Percentiles rank a stretch among this genome's conserved stretches.
phyloP scores from a whole-genome alignment of 768 basidiomycete species.

The Sarcodon sp. region DNA sequence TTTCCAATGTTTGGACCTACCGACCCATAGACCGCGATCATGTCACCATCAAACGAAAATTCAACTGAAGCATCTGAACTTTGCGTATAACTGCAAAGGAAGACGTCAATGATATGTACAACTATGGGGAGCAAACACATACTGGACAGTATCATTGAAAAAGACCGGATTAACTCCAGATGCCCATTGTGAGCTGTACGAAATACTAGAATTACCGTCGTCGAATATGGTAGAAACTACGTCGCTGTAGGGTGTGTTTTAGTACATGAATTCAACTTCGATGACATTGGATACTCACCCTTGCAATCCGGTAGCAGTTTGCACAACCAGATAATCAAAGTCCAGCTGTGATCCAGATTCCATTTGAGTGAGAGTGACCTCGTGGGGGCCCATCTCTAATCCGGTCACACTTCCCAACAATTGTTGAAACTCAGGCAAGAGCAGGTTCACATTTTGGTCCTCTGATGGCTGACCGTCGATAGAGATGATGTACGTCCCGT shows the following conservation, averaged over 20 bases:
- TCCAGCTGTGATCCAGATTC: slow-evolving; percentile 33
- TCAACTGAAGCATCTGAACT: slow-evolving; percentile 26
- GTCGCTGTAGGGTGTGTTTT: slow-evolving; percentile 2
- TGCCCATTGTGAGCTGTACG: slow-evolving; percentile 23
- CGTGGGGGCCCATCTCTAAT: slow-evolving; percentile 32
- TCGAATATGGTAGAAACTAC: slow-evolving; percentile 21
- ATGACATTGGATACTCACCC: slow-evolving; percentile 17
- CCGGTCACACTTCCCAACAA: slow-evolving; percentile 29
- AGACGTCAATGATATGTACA: neutral
- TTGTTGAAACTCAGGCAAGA: slow-evolving; percentile 18
- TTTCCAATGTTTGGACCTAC: slow-evolving; percentile 37
- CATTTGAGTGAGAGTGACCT: slow-evolving; percentile 24
- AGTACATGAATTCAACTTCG: neutral
- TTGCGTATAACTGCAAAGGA: slow-evolving; percentile 24
- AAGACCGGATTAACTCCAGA: slow-evolving; percentile 16
- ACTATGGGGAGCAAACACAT: slow-evolving; percentile 7
- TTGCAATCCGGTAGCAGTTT: slow-evolving; percentile 22
- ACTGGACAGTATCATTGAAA: slow-evolving; percentile 32
- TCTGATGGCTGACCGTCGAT: slow-evolving; percentile 29
- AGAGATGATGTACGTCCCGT: slow-evolving; percentile 31
- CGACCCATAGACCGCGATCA: slow-evolving; percentile 41
- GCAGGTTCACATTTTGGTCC: slow-evolving; percentile 21
- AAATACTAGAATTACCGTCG: slow-evolving; percentile 26
- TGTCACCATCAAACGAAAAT: slow-evolving; percentile 33
- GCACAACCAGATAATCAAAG: slow-evolving; percentile 34